Evolutionary conservation across 495 filamentous ascomycete genomes (phyloP), one percentile per base, ranked within the genome.

Genomic region (Cercophora newfieldiana): DNA sequence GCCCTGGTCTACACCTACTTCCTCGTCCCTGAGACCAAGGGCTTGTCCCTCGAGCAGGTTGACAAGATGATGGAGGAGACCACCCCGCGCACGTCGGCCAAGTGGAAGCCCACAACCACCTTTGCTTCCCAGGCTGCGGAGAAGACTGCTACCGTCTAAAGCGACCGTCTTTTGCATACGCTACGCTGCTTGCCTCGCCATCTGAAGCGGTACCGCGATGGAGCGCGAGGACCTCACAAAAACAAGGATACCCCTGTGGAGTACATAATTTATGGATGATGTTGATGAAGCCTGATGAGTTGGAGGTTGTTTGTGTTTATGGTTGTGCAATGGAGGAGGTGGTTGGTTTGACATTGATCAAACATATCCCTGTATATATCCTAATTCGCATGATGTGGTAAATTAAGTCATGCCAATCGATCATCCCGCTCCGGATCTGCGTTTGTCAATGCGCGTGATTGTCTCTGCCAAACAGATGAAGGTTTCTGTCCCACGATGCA

Each of bases 31-130:
- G 91, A 94, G 84, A 94, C 91, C 75, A 94, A 93, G 86, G 91
- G 91, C 66, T 83, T 96, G 21, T 89, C 90, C 19, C 90, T 95
- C 54, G 92, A 96, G 81, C 91, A 96, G 75, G 90, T 96, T 71
- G 92, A 95, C 80, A 86, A 87, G 79, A 93, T 94, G 92, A 85
- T 96, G 82, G 91, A 93, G 75, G 91, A 94, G 80, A 86, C 86
- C 5, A 90, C 83, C 1, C 88, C 91, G n/a, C 77, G 87, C 25
- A 89, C 85, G 18, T 91, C 89, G 59, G 73, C 81, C 74, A 86
- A 84, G 71, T 94, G 91, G 91, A 82, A 81, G 70, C 90, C 90
- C 25, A 85, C 86, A 70, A 79, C 79, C 60, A 94, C 91, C 28
- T 93, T 89, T 67, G 89, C 88, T 6, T 73, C 78, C 31, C 12